Conservation (phyloP, 176 grass and related monocot genomes). For the Hsuehochloa calcarea region DNA sequence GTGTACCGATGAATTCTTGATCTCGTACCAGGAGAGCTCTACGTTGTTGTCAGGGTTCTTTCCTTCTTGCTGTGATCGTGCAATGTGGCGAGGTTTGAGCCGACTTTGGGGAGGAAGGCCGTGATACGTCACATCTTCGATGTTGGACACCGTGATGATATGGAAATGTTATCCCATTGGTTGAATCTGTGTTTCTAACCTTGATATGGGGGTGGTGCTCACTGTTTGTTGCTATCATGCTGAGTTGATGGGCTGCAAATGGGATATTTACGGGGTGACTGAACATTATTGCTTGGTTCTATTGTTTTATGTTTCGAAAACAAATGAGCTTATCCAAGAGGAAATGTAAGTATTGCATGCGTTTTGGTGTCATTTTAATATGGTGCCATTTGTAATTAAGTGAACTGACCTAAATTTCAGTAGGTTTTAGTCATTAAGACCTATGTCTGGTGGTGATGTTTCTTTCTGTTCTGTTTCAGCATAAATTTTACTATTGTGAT, state of each 20-base stretch:
- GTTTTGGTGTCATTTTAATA: not conserved
- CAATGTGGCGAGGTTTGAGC: constrained; percentile 20
- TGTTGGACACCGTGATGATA: not conserved
- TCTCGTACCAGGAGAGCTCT: not conserved
- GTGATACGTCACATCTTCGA: not conserved
- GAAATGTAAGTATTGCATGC: not conserved
- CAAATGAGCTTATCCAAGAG: not conserved
- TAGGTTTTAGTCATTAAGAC: not conserved
- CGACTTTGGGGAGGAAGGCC: not conserved
- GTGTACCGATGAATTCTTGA: not conserved
- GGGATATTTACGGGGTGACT: not conserved
- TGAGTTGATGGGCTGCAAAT: not conserved
- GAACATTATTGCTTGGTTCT: not conserved
- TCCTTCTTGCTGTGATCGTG: not conserved
- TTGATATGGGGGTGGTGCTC: no score
- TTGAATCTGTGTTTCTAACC: not conserved
- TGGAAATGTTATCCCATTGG: not conserved
- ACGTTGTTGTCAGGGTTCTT: not conserved
- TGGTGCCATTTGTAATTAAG: not conserved
- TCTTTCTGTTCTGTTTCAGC: not conserved
- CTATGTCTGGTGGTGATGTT: not conserved
- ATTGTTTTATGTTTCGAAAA: not conserved
- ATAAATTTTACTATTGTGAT: not conserved
- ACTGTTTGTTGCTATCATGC: not conserved
- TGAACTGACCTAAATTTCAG: not conserved